Evolutionary conservation across 1,284 basidiomycete species (phyloP).

Genomic region (Marasmius sp.): DNA sequence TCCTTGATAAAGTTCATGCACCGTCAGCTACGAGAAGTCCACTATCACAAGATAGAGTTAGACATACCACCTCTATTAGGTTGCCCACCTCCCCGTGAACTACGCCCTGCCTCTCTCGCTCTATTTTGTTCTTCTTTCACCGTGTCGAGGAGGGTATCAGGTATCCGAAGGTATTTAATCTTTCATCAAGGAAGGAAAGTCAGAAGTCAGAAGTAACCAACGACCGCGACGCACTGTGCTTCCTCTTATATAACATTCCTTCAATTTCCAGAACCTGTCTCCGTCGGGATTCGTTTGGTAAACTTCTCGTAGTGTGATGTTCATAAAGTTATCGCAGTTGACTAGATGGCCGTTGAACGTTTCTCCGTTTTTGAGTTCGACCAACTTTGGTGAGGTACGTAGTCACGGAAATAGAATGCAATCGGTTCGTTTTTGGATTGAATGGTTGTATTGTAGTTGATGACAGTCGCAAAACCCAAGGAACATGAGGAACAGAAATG

Average conservation of each 20-base stretch:
- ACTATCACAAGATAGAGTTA: not conserved
- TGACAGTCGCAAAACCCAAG: not conserved
- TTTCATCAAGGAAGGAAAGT: constrained; percentile 30
- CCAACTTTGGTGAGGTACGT: constrained; percentile 63
- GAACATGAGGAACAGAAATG: not conserved
- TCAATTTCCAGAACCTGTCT: constrained; percentile 97
- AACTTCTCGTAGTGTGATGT: constrained; percentile 95
- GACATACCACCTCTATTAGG: constrained; percentile 28
- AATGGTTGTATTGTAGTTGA: not conserved
- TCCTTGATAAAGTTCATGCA: constrained; percentile 25
- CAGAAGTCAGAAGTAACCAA: not conserved
- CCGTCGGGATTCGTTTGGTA: constrained; percentile 98
- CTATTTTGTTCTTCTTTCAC: constrained; percentile 89
- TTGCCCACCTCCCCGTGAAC: constrained; percentile 46
- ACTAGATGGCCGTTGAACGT: constrained; percentile 99
- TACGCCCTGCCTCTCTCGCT: constrained; percentile 64
- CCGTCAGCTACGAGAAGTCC: constrained; percentile 9
- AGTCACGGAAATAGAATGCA: constrained; percentile 8
- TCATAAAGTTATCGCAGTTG: constrained; percentile 99
- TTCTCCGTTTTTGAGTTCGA: constrained; percentile 99
- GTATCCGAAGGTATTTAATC: constrained; percentile 98
- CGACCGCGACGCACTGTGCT: constrained; percentile 75
- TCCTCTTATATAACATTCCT: constrained; percentile 97
- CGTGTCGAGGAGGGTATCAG: constrained; percentile 84
- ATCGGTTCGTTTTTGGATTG: not conserved